Evolutionary conservation across 192 early-diverging fungal species (phyloP), one percentile per base, ranked within the genome.

Genomic region (Phlyctochytrium bullatum): DNA sequence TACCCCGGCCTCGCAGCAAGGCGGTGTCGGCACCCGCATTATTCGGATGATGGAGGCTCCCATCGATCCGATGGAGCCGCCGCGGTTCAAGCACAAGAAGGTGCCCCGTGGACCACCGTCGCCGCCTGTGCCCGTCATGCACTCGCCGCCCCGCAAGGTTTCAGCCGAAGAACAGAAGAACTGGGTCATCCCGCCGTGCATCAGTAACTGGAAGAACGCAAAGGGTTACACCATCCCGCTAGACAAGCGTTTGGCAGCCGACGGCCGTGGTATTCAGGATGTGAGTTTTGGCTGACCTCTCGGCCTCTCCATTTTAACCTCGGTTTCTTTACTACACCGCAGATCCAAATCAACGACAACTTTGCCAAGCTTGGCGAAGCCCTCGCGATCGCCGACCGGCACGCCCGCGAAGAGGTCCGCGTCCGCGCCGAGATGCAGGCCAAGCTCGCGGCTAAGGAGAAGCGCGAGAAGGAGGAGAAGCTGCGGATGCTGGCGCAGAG

Each of bases 151-250:
- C 14, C 91, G 94, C 40, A 99, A 97, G 75, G 83, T 97, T 3
- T 90, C 95, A 1, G 93, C 93, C 1, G 92, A 98, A 63, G 95
- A 99, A 78, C 97, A 98, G 72, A 86, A 86, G 58, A 90, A 96
- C 65, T 99, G 97, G 97, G 83, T 92, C 4, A 94, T 99, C 58
- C 97, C 97, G 50, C 97, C 97, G n/a, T 96, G 92, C 68, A 96
- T 99, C 50, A 93, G 91, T 67, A 99, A 98, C 76, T 99, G 97
- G 97, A 99, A 98, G 81, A 99, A 99, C 80, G 92, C 93, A 59
- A 97, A 99, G 71, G 97, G 97, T 34, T 99, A 93, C 74, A 99
- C 97, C 6, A 98, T 99, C 64, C 93, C 97, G 17, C 80, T 99
- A 36, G 97, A 99, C 78, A 99, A 99, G 77, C 93, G 97, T 53